Evolutionary conservation across 2,329 filamentous ascomycete genomes (phyloP).

Genomic region (Apiospora aurea): DNA sequence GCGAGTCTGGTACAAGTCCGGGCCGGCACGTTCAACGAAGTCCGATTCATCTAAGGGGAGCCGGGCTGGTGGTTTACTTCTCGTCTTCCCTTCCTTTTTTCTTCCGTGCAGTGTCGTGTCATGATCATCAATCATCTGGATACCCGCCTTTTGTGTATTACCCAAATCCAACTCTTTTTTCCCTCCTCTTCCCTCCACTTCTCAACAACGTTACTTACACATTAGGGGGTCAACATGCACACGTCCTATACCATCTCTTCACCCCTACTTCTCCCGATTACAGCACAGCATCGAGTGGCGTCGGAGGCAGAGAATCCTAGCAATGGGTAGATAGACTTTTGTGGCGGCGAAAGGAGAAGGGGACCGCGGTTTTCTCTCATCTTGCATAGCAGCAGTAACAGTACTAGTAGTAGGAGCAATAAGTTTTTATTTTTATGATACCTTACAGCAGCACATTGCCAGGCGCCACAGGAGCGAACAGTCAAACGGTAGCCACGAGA

Average conservation of each 20-base stretch:
- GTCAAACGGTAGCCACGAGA: background rate
- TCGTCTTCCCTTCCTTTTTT: background rate
- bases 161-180: too few relatives aligned
- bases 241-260: background rate
- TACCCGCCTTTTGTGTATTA: background rate
- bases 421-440: background rate
- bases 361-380: background rate
- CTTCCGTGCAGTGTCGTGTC: background rate
- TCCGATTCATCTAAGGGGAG: constrained; percentile 60
- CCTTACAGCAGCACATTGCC: background rate
- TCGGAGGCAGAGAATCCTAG: background rate
- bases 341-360: background rate
- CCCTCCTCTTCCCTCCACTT: background rate
- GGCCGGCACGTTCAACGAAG: constrained; percentile 78
- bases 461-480: background rate
- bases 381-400: background rate
- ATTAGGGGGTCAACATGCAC: background rate
- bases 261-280: background rate
- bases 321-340: background rate
- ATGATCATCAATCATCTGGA: background rate
- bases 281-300: constrained; percentile 12
- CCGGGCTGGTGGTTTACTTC: background rate
- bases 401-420: background rate
- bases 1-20: constrained; percentile 78
- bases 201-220: too few relatives aligned